Conservation (phyloP, 2,329 filamentous ascomycete genomes). For the Bipolaris cookei region DNA sequence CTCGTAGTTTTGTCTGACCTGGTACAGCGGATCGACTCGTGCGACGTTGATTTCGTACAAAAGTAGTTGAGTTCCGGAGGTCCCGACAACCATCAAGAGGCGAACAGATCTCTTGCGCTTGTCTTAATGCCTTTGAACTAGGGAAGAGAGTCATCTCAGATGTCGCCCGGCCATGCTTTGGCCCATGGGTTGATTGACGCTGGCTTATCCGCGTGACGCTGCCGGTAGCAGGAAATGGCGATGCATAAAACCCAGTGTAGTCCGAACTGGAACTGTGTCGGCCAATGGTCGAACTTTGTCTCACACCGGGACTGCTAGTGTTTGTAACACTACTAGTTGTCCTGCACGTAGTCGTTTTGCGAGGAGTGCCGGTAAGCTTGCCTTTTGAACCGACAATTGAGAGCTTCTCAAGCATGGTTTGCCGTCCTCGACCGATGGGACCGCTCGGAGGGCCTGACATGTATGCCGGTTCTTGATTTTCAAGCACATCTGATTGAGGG, state of each 20-base stretch:
- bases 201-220: conserved; percentile 33
- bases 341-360: conserved; percentile 45
- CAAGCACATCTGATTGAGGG: not conserved
- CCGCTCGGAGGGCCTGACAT: conserved; percentile 12
- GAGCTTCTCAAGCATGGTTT: conserved; percentile 47
- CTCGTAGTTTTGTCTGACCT: conserved; percentile 44
- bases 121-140: conserved; percentile 15
- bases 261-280: conserved; percentile 19
- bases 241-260: conserved; percentile 31
- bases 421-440: conserved; percentile 24
- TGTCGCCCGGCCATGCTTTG: conserved; percentile 25
- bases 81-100: conserved; percentile 19
- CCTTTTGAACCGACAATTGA: conserved; percentile 42
- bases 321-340: conserved; percentile 50
- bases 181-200: not conserved
- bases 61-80: conserved; percentile 26
- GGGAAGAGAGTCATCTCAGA: conserved; percentile 35
- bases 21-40: conserved; percentile 39
- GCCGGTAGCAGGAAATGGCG: conserved; percentile 27
- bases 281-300: conserved; percentile 28
- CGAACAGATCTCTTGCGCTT: conserved; percentile 22
- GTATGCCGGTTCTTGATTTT: not conserved
- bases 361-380: conserved; percentile 48
- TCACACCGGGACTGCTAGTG: conserved; percentile 43
- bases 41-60: conserved; percentile 24